phyloP scores from a whole-genome alignment of 495 filamentous ascomycete species.

The Coniosporium apollinis region DNA sequence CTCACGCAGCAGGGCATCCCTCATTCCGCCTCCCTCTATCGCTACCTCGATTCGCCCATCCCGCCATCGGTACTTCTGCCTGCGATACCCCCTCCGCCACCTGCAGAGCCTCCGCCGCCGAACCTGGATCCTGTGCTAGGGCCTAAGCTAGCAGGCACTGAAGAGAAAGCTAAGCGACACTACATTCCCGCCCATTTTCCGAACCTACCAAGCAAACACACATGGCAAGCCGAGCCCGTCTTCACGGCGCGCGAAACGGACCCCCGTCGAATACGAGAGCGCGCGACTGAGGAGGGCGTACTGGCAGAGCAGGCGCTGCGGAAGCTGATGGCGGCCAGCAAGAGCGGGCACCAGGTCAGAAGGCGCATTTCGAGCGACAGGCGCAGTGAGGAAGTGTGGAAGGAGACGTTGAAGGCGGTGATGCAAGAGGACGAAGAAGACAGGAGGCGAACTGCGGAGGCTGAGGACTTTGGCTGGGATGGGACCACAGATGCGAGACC shows the following conservation, averaged over 20 bases:
- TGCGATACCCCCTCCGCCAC: constrained; percentile 29
- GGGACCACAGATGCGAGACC: neutral
- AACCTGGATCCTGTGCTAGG: constrained; percentile 29
- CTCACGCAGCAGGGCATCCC: constrained; percentile 27
- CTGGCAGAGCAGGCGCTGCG: constrained; percentile 58
- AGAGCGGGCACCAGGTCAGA: constrained; percentile 8
- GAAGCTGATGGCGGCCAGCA: constrained; percentile 36
- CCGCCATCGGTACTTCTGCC: constrained; percentile 20
- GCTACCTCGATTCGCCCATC: constrained; percentile 26
- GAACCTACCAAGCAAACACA: constrained; percentile 53
- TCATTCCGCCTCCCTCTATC: constrained; percentile 19
- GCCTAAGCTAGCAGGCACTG: constrained; percentile 33
- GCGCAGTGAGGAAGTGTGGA: constrained; percentile 13
- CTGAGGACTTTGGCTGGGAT: constrained; percentile 7
- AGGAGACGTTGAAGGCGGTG: constrained; percentile 17
- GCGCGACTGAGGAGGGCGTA: constrained; percentile 54
- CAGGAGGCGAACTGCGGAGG: constrained; percentile 2
- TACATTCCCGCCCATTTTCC: constrained; percentile 56
- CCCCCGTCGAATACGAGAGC: constrained; percentile 53
- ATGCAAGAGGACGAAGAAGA: constrained; percentile 20
- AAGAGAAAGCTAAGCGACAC: constrained; percentile 29
- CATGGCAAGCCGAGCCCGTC: constrained; percentile 50
- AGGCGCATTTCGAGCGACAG: constrained; percentile 1
- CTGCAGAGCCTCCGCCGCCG: constrained; percentile 27
- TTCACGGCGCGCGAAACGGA: constrained; percentile 50